Evolutionary conservation across 1,284 basidiomycete species (phyloP), one percentile per base, ranked within the genome.

Genomic region (Ganoderma meredithae): DNA sequence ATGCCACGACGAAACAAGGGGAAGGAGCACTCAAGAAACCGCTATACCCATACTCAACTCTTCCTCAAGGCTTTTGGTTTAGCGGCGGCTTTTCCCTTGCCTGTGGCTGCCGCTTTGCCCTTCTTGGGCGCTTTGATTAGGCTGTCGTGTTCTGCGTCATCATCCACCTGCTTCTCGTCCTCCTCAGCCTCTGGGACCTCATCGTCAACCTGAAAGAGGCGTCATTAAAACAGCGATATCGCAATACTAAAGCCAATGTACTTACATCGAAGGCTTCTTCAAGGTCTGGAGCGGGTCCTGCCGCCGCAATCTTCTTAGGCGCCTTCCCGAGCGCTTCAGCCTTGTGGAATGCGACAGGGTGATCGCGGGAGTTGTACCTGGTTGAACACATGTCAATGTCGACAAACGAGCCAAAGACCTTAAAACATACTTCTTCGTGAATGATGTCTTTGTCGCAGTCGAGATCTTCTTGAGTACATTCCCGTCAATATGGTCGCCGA

Each of bases 271-370:
- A 92, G 0, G 91, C 95, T 66, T 98, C 96, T 77, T 98, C 96
- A 36, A 95, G 85, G 81, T 98, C 96, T 0, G 96, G 95, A 19
- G 88, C 86, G 13, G 90, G 86, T 1, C 89, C 93, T 40, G 84
- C 88, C 0, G 84, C 87, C 0, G 85, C 86, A 64, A 96, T 84
- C 78, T 93, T 96, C 84, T 92, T 94, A 1, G 94, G 89, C 19
- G 79, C 84, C 73, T 91, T 92, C 2, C 94, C 93, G 53, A 96
- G 83, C 74, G 94, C 91, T 68, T 87, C 84, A 0, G 90, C 92
- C 76, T 95, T 96, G 81, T 97, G 90, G 86, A 96, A 97, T 0
- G 96, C 89, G 72, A 98, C 93, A 0, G 96, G 96, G 78, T 98
- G 96, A 62, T 96, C 95, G 31, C 80, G 78, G 19, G 89, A 83